Conservation (phyloP, 148 eudicot genomes). For the Camellia sinensis region DNA sequence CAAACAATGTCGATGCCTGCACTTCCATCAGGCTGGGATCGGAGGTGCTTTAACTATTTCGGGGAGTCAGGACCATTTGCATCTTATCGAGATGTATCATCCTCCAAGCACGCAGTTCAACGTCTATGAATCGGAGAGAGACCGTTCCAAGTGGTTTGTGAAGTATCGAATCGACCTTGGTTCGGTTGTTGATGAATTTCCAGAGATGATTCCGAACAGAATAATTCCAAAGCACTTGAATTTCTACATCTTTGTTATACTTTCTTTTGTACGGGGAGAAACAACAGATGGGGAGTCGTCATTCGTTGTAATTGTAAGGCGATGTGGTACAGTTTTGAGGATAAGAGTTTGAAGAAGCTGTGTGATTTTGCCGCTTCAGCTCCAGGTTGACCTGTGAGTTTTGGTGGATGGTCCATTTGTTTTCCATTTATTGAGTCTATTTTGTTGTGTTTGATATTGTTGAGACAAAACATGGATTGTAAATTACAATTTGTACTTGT, state of each 20-base stretch:
- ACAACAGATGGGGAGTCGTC: conserved; percentile 6
- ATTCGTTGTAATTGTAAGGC: no score
- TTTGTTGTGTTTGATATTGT: no score
- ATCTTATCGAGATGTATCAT: conserved; percentile 18
- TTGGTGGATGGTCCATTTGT: no score
- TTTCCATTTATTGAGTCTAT: no score
- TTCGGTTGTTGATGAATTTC: conserved; percentile 6
- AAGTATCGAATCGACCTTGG: conserved; percentile 23
- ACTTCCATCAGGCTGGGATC: not conserved
- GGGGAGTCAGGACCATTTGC: conserved; percentile 21
- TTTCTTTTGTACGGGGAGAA: conserved; percentile 15
- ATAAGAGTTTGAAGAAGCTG: no score
- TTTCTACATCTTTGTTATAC: conserved; percentile 14
- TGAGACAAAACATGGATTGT: no score
- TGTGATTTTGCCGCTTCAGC: no score
- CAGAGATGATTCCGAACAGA: conserved; percentile 5
- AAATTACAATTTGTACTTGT: no score
- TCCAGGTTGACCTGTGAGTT: no score
- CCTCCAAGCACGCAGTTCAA: not conserved
- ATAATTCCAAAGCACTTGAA: not conserved
- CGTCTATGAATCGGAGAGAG: conserved; percentile 27
- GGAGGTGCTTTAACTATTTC: conserved; percentile 7
- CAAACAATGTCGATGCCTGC: not conserved
- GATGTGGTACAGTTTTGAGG: no score
- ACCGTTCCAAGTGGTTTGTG: conserved; percentile 31